Evolutionary conservation across 441 rosid species (phyloP), one percentile per base, ranked within the genome.

Genomic region (Mallotus repandus): DNA sequence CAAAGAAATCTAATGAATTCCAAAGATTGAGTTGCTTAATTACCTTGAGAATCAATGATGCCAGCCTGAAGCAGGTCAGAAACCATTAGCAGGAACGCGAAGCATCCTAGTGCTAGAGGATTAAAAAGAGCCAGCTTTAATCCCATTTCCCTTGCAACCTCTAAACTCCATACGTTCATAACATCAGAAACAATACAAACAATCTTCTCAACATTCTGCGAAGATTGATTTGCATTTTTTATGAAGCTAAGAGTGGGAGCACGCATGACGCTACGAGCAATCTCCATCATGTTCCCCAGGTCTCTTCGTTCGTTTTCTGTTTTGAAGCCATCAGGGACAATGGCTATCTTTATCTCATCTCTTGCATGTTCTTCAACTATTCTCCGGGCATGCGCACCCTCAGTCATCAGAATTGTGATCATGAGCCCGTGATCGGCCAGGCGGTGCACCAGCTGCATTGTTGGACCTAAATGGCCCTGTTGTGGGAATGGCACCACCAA

Each of bases 101-200:
- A 35, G 69, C 7, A 32, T 10, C 66, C 75, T 0, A 77, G 71
- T 22, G 53, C 67, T 46, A 53, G 43, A 15, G 78, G 74, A 52
- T 68, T 43, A n/a, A 75, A 16, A 0, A 60, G 63, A 3, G 80
- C 80, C 8, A 60, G 38, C 38, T 60, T 12, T 18, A 81, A 61
- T 21, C 86, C 83, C 79, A 74, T 66, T 59, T 72, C 74, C 61
- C 53, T 50, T 0, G 84, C 83, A 14, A 83, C 68, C 32, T 79
- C 79, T 6, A 79, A 58, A 1, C 74, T 79, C 84, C 82, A 77
- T 12, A 74, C 66, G 12, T 59, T 35, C 12, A 18, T 16, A 2
- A 54, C 12, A 0, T n/a, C 35, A n/a, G 32, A 35, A 77, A 82
- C 79, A n/a, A 70, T 76, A 43, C 79, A 60, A 3, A 77, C 73